These are phyloP conservation scores for Xerocomellus amylosporus DNA, from an alignment of 768 basidiomycete species.

Conservation along the genomic window DNA sequence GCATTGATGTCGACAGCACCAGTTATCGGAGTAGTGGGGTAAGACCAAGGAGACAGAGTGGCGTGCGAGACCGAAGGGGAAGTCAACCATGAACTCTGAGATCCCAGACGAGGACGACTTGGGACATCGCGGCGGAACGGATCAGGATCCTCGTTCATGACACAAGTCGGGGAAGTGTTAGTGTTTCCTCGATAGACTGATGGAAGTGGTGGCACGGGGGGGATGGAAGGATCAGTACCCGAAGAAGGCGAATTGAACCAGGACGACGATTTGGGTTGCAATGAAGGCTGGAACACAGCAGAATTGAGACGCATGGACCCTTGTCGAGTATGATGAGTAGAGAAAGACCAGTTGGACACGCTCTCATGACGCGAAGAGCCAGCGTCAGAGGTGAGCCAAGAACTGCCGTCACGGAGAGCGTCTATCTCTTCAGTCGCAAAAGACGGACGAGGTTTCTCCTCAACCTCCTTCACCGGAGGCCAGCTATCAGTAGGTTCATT, in stretches of 20 bases:
- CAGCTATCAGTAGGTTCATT: constrained; percentile 53
- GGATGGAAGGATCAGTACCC: constrained; percentile 43
- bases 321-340: constrained; percentile 55
- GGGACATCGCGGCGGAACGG: constrained; percentile 61
- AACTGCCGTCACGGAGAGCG: constrained; percentile 68
- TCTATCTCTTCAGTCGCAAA: constrained; percentile 73
- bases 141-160: constrained; percentile 49
- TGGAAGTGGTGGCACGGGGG: constrained; percentile 58
- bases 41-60: constrained; percentile 67
- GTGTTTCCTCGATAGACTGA: constrained; percentile 49
- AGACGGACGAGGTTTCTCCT: constrained; percentile 57
- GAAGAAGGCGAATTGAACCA: constrained; percentile 56
- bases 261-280: constrained; percentile 51
- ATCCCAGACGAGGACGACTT: constrained; percentile 50
- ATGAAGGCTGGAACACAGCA: constrained; percentile 32
- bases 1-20: constrained; percentile 43
- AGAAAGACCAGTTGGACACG: constrained; percentile 69
- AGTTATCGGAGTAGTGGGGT: constrained; percentile 47
- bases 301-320: constrained; percentile 9
- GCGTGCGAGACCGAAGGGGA: constrained; percentile 57
- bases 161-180: constrained; percentile 43
- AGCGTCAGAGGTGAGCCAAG: constrained; percentile 75
- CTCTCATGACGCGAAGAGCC: constrained; percentile 53
- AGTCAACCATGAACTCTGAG: constrained; percentile 74
- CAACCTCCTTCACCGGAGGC: constrained; percentile 54